These are phyloP conservation scores for Niebla homalea DNA, from an alignment of 495 filamentous ascomycete species.

Conservation along the genomic window DNA sequence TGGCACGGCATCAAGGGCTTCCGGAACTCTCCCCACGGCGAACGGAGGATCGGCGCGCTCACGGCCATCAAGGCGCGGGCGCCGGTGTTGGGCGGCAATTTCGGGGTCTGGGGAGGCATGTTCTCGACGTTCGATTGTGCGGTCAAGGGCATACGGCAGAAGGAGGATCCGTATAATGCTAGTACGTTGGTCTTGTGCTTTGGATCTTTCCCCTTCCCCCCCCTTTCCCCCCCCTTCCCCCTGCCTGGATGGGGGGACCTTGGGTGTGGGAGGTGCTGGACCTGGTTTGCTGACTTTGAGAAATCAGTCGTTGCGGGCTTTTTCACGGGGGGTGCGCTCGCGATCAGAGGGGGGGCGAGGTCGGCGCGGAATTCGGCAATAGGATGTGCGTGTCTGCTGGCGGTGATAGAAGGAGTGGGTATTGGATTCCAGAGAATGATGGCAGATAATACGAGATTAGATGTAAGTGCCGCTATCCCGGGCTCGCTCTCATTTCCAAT, in stretches of 20 bases:
- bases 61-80: slow-evolving; percentile 96
- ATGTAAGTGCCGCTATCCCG: slow-evolving; percentile 34
- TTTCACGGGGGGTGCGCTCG: slow-evolving; percentile 87
- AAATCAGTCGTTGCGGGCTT: slow-evolving; percentile 70
- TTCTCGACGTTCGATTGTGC: slow-evolving; percentile 94
- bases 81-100: slow-evolving; percentile 92
- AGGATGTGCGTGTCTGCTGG: slow-evolving; percentile 83
- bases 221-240: too few relatives aligned
- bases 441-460: slow-evolving; percentile 78
- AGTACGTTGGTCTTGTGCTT: slow-evolving; percentile 43
- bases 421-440: slow-evolving; percentile 96
- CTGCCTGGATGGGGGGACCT: too few relatives aligned
- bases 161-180: slow-evolving; percentile 95
- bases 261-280: too few relatives aligned
- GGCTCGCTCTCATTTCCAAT: not conserved
- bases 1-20: slow-evolving; percentile 99
- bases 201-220: too few relatives aligned
- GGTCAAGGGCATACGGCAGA: slow-evolving; percentile 89
- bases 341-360: slow-evolving; percentile 76
- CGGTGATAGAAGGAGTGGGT: slow-evolving; percentile 93
- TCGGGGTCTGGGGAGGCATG: slow-evolving; percentile 91
- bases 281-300: not conserved
- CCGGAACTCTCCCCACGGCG: slow-evolving; percentile 78
- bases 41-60: slow-evolving; percentile 87
- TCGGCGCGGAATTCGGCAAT: slow-evolving; percentile 90